Base-by-base conservation (phyloP, 2,329 filamentous ascomycete genomes). In the Colletotrichum abscissum region DNA sequence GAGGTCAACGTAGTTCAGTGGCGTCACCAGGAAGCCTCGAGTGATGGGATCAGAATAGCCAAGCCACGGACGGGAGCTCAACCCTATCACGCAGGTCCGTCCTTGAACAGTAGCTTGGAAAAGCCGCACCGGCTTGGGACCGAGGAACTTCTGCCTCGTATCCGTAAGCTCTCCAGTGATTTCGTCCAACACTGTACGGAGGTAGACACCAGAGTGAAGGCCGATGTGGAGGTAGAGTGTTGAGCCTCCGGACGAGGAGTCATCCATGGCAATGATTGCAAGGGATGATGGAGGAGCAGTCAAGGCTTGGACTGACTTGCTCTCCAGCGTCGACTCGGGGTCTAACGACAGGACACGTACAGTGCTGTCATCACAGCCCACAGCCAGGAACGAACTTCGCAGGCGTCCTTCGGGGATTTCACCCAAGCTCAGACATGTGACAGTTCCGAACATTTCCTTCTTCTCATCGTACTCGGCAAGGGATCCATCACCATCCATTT, bases 191-290 rank as follows among this genome's bases (percentile, higher is more conserved):
- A 98, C 94, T 0, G 97, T 98, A 57, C 97, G 92, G 28, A 99
- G 90, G 80, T 99, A 99, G 12, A 99, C 95, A 69, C 97, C 97
- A 35, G 95, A 98, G 80, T 97, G 93, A 1, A 99, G 89, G 68
- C 97, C 97, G 74, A 99, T 98, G 79, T 99, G 97, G 5, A 99
- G 90, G 80, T 98, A 98, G 5, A 98, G 88, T 0, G 96, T 97
- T 12, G 92, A 94, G 22, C 95, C 95, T 28, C 95, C 95, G 1
- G 94, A 95, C 2, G 94, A 94, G 1, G 96, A 97, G 82, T 99
- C 97, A 16, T 94, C 91, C 96, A 99, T 99, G 8, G 95, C 89
- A 88, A 98, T 97, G 77, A 99, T 97, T 49, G 93, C 93, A 56
- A 99, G 86, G 1, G 95, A 92, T 14, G 95, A 97, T 8, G 97